Evolutionary conservation across 2,329 filamentous ascomycete species (phyloP).

Genomic region (Hypoxylon sp.): DNA sequence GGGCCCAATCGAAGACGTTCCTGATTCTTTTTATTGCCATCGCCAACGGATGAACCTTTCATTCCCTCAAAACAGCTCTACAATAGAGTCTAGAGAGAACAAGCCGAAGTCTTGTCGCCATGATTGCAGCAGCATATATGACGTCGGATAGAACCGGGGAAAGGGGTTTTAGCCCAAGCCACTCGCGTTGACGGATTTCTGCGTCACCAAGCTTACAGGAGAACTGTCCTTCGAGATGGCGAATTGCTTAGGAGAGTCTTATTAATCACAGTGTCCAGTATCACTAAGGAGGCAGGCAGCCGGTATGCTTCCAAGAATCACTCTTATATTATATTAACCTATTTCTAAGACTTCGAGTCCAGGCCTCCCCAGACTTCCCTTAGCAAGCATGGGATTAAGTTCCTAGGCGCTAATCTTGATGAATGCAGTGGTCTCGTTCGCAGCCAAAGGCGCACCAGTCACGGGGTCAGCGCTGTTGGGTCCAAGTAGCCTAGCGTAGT

Average conservation of each 20-base stretch:
- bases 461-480: slow-evolving; percentile 41
- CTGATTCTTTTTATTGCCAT: too few relatives aligned
- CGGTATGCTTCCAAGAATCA: not conserved
- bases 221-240: too few relatives aligned
- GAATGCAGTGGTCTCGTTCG: slow-evolving; percentile 41
- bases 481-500: slow-evolving; percentile 38
- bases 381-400: not conserved
- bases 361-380: not conserved
- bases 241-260: not conserved
- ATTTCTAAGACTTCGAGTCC: not conserved
- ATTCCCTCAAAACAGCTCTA: too few relatives aligned
- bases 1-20: too few relatives aligned
- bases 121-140: not conserved
- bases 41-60: too few relatives aligned
- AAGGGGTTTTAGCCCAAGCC: not conserved
- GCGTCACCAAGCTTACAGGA: too few relatives aligned
- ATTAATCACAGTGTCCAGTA: not conserved
- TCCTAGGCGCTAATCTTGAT: slow-evolving; percentile 37
- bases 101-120: not conserved
- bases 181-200: not conserved
- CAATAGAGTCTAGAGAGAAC: too few relatives aligned
- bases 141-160: not conserved
- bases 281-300: not conserved
- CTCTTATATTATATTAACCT: not conserved
- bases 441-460: slow-evolving; percentile 28